A percentile compares a stretch with the other conserved stretches of the same genome.
Evolutionary conservation across 78 protist genomes (phyloP).

Genomic region (Anaeramoeba flamelloides): DNA sequence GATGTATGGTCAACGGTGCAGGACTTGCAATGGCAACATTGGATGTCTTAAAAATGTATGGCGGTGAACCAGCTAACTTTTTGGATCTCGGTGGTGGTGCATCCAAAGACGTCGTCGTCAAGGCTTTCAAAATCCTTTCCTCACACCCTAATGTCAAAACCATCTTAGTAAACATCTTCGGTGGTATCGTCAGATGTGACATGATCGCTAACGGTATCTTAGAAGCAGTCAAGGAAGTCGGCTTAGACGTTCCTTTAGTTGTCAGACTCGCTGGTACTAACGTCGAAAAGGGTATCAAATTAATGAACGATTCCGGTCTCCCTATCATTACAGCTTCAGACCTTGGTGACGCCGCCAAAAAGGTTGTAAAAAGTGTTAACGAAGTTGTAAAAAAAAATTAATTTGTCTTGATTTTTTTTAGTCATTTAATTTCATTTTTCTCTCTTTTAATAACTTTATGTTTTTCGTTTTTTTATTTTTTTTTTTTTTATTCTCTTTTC

Average conservation of each 20-base stretch:
- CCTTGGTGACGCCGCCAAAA: constrained; percentile 67
- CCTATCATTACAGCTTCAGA: constrained; percentile 41
- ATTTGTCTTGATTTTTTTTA: no score
- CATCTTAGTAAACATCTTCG: constrained; percentile 27
- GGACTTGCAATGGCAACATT: constrained; percentile 99
- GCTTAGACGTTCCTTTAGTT: constrained; percentile 22
- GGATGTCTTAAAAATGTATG: constrained; percentile 79
- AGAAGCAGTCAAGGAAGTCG: background rate
- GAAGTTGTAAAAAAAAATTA: no score
- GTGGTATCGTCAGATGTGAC: constrained; percentile 36
- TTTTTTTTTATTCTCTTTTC: no score
- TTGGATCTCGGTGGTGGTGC: constrained; percentile 89
- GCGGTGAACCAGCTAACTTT: constrained; percentile 95
- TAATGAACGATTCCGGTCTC: constrained; percentile 47
- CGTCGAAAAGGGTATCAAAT: constrained; percentile 37
- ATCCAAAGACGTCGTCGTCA: no score
- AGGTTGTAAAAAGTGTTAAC: constrained; percentile 48
- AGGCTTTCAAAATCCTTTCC: no score
- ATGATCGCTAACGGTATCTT: constrained; percentile 22
- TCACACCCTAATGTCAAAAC: no score
- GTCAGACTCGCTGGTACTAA: constrained; percentile 59
- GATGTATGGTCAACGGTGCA: constrained; percentile 96
- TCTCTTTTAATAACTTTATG: no score
- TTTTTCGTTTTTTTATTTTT: no score
- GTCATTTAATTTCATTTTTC: no score